Conservation (phyloP, 257 asterid genomes). For the Nicotiana undulata region DNA sequence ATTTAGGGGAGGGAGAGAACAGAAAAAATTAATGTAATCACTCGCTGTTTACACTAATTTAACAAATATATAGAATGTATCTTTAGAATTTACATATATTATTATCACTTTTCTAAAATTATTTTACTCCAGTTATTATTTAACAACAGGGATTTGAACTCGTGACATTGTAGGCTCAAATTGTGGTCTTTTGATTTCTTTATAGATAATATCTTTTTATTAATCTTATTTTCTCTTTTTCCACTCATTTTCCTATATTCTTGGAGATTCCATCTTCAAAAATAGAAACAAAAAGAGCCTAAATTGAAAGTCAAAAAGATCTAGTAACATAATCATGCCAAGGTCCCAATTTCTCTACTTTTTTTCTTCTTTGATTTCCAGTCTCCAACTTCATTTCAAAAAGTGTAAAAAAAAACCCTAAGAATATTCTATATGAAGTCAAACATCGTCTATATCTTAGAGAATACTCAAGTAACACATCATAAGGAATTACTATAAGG, state of each 20-base stretch:
- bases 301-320: neutral
- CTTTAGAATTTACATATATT: too few relatives aligned
- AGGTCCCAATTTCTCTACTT: neutral
- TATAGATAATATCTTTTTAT: neutral
- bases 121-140: too few relatives aligned
- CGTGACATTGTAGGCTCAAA: neutral
- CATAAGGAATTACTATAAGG: neutral
- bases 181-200: neutral
- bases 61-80: too few relatives aligned
- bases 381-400: neutral
- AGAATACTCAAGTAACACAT: neutral
- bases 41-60: too few relatives aligned
- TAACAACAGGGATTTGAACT: neutral
- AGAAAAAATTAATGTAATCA: too few relatives aligned
- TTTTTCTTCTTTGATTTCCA: neutral
- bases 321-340: neutral
- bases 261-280: neutral
- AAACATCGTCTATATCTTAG: too few relatives aligned
- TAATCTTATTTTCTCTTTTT: neutral
- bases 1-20: too few relatives aligned
- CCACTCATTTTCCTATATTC: slow-evolving; percentile 2
- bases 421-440: neutral
- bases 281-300: neutral
- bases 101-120: too few relatives aligned
- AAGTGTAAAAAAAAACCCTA: neutral